Base-by-base conservation (phyloP, 345 rosid species). In the Noccaea caerulescens region DNA sequence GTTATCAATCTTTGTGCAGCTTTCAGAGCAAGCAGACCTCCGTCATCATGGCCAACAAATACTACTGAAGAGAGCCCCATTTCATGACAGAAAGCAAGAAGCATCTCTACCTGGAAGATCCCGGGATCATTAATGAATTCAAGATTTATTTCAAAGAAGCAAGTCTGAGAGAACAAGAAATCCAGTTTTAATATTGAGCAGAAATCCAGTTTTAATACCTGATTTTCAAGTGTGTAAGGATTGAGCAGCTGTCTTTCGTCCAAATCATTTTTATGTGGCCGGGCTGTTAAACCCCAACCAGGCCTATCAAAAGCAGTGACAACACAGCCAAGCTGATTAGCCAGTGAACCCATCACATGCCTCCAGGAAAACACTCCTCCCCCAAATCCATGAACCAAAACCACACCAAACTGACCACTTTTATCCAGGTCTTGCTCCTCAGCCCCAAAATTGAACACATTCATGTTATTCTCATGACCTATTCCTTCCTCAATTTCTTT, bases 311-410 rank as follows among this genome's bases (percentile, higher is more conserved):
- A 91, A 33, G 97, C 95, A 32, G 83, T 89, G 72, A 91, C 95
- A 2, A 80, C 50, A 55, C 93, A 87, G 57, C 91, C 87, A 25
- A 85, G 83, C 72, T 87, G 91, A 46, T 79, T 73, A 69, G 96
- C 82, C 57, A 91, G 83, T 58, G 71, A 63, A 34, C 85, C 88
- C 96, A 91, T 88, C 72, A 91, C 87, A 85, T 88, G 96, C 86
- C 98, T 86, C 98, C 98, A 92, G 45, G 93, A 86, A 82, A 92
- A 92, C 77, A 92, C 85, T 58, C 98, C 98, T 75, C 98, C 98
- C 41, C 98, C 98, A 77, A 89, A 92, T 58, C 98, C 98, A 83
- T 92, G 98, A 53, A 92, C 84, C 61, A 92, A 70, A 44, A 92
- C 79, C 49, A 89, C 80, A 61, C 98, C 96, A 70, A 84, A 82